These are phyloP conservation scores for Phyllosticta citribraziliensis DNA, from an alignment of 2,329 filamentous ascomycete species.

Conservation along the genomic window DNA sequence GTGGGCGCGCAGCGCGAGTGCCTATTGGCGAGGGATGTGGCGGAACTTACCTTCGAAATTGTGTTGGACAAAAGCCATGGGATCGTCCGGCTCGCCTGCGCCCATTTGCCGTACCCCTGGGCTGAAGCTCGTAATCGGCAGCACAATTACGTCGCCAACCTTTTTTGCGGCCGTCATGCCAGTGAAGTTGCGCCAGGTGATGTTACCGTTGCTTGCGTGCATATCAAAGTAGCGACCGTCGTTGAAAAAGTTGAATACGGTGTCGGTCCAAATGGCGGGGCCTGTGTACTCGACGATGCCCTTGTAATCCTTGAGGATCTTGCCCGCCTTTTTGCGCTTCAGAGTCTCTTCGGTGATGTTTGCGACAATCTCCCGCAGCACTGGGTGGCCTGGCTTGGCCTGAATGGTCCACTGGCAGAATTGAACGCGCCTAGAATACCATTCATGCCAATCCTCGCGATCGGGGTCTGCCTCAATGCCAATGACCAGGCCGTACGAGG, in stretches of 20 bases:
- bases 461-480: constrained; percentile 97
- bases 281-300: constrained; percentile 90
- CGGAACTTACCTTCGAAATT: constrained; percentile 75
- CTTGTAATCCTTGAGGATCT: constrained; percentile 56
- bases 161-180: constrained; percentile 75
- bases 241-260: constrained; percentile 88
- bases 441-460: constrained; percentile 81
- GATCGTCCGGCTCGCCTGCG: constrained; percentile 76
- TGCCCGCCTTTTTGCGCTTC: constrained; percentile 57
- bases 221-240: constrained; percentile 81
- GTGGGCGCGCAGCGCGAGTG: neutral
- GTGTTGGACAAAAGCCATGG: constrained; percentile 96
- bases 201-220: constrained; percentile 56
- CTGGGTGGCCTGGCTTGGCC: constrained; percentile 84
- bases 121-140: constrained; percentile 96
- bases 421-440: constrained; percentile 93
- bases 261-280: constrained; percentile 89
- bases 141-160: constrained; percentile 83
- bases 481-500: constrained; percentile 74
- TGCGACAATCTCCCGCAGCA: constrained; percentile 77
- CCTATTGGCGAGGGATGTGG: neutral
- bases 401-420: constrained; percentile 99
- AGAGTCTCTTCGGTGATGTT: constrained; percentile 79
- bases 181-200: constrained; percentile 83
- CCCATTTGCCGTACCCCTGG: constrained; percentile 92